These are phyloP conservation scores for Aspergillus brunneoviolaceus DNA, from an alignment of 2,329 filamentous ascomycete genomes.

Conservation along the genomic window DNA sequence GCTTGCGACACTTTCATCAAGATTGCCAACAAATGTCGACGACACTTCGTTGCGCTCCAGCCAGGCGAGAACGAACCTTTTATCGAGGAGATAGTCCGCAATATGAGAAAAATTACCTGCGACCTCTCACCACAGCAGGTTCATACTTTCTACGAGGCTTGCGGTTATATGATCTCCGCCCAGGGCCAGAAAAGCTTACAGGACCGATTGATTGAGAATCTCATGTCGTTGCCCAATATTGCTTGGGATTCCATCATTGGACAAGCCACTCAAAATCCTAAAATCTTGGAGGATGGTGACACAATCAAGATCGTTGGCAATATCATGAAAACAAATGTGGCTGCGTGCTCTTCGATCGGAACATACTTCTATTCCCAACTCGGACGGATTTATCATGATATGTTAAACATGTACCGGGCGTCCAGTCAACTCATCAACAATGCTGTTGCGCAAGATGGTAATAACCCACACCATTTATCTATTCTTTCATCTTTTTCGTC, in stretches of 20 bases:
- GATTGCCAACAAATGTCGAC: slow-evolving; percentile 95
- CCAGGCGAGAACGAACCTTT: slow-evolving; percentile 93
- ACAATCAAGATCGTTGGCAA: slow-evolving; percentile 99
- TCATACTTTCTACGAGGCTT: slow-evolving; percentile 98
- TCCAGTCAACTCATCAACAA: slow-evolving; percentile 96
- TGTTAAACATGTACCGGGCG: slow-evolving; percentile 98
- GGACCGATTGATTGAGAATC: slow-evolving; percentile 82
- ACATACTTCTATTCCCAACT: slow-evolving; percentile 98
- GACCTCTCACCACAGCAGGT: slow-evolving; percentile 96
- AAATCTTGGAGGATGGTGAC: slow-evolving; percentile 84
- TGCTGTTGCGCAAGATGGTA: slow-evolving; percentile 80
- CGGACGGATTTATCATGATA: slow-evolving; percentile 94
- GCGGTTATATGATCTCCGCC: slow-evolving; percentile 97
- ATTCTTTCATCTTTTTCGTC: not conserved
- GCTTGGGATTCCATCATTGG: slow-evolving; percentile 96
- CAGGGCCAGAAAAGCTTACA: slow-evolving; percentile 94
- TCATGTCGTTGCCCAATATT: slow-evolving; percentile 90
- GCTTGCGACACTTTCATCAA: slow-evolving; percentile 99
- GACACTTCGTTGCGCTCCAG: slow-evolving; percentile 95
- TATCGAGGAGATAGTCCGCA: slow-evolving; percentile 97
- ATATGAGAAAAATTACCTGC: slow-evolving; percentile 91
- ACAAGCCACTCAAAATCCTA: slow-evolving; percentile 78
- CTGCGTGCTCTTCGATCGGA: slow-evolving; percentile 95
- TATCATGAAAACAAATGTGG: slow-evolving; percentile 99
- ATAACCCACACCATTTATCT: slow-evolving; percentile 23